Base-by-base conservation (phyloP, 345 rosid species). In the Pistacia atlantica region DNA sequence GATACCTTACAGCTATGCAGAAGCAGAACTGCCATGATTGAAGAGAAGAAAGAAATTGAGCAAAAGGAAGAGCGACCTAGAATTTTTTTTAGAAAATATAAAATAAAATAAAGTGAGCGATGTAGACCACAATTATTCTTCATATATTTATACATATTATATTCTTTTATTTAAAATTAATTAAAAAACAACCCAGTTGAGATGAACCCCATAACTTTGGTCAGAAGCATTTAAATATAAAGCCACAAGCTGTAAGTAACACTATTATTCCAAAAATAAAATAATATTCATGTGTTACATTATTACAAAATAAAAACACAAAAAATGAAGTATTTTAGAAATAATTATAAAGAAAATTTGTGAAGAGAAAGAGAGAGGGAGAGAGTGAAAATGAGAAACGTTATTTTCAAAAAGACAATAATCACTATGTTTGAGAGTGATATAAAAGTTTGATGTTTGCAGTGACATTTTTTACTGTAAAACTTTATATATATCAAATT, bases 1-100 rank as follows among this genome's bases (percentile, higher is more conserved):
- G 83, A 64, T 71, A 78, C 74, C 86, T 84, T 87, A 83, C 92
- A 85, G 89, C 90, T 82, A 87, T 80, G 90, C 84, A 71, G 72
- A 65, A 61, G 74, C 89, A 77, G 69, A 80, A 77, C 11, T 70
- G 86, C 78, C 77, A 87, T 89, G 86, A 87, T 89, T 84, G 75
- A 74, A 65, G 79, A 77, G 82, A 75, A 70, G 86, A 83, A 83
- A 83, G 81, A 73, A 72, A 64, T 58, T 25, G 3, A 51, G 31
- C 66, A 74, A 51, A 71, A 70, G 75, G 38, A 72, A 62, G 66
- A 61, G 20, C 71, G 75, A 75, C 75, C 78, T 65, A 51, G 52
- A 22, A 73, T 71, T 0, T 0, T 5, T 6, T 4, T 6, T 42
- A 42, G 5, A 42, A 42, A 8, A 42, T 42, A 42, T 42, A 42